Conservation (phyloP, 495 filamentous ascomycete genomes). For the Xylona heveae region DNA sequence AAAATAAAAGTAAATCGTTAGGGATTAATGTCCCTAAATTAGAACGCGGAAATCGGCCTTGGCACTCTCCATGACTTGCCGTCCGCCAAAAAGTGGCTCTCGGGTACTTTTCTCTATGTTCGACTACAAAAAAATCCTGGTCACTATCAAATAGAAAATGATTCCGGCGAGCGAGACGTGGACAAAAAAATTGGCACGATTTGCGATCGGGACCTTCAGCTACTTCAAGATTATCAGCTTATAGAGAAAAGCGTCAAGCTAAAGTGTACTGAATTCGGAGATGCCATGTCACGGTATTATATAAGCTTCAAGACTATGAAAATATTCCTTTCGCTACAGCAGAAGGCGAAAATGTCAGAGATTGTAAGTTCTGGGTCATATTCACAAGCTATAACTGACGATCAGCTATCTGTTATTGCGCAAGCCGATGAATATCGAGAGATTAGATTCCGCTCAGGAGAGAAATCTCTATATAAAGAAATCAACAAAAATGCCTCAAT, state of each 20-base stretch:
- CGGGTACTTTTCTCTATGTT: conserved; percentile 72
- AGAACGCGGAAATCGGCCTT: conserved; percentile 78
- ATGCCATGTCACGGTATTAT: conserved; percentile 88
- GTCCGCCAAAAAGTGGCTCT: conserved; percentile 66
- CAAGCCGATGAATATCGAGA: conserved; percentile 65
- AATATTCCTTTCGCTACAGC: conserved; percentile 38
- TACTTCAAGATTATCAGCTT: conserved; percentile 27
- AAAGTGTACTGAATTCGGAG: conserved; percentile 53
- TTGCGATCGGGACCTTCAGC: conserved; percentile 55
- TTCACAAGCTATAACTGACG: not conserved
- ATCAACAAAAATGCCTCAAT: conserved; percentile 56
- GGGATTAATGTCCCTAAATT: no score
- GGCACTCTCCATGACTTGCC: conserved; percentile 50
- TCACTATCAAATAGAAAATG: conserved; percentile 53
- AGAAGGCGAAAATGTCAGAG: conserved; percentile 37
- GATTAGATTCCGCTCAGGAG: conserved; percentile 48
- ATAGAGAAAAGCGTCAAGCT: conserved; percentile 21
- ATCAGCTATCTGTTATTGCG: conserved; percentile 40
- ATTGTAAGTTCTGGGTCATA: conserved; percentile 32
- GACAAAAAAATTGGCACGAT: conserved; percentile 59
- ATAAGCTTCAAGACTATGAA: conserved; percentile 85
- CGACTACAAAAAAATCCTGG: conserved; percentile 58
- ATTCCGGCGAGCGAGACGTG: conserved; percentile 26
- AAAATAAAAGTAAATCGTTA: conserved; percentile 1
- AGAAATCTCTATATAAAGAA: conserved; percentile 60